Conservation (phyloP, 768 basidiomycete species). For the Tricholoma bakamatsutake region DNA sequence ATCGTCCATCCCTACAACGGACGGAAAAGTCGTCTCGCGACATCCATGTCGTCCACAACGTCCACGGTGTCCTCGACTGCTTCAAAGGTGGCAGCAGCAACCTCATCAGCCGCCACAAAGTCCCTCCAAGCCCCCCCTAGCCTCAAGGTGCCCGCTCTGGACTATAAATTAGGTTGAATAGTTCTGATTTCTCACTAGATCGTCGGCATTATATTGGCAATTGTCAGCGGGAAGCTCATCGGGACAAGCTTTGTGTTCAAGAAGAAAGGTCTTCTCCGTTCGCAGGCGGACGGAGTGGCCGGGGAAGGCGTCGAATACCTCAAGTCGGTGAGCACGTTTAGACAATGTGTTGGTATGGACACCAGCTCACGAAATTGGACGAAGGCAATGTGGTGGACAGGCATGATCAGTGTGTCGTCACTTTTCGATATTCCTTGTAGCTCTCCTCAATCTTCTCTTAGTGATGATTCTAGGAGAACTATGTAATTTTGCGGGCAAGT, state of each 20-base stretch:
- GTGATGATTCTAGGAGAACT: constrained; percentile 92
- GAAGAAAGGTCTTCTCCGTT: constrained; percentile 86
- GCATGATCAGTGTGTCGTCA: constrained; percentile 70
- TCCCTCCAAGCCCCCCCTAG: constrained; percentile 35
- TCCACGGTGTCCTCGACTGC: constrained; percentile 29
- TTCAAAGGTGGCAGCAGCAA: constrained; percentile 29
- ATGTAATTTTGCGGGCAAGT: constrained; percentile 78
- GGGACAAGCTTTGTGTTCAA: constrained; percentile 95
- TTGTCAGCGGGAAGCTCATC: constrained; percentile 81
- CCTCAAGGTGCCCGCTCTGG: constrained; percentile 40
- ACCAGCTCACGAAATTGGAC: constrained; percentile 6
- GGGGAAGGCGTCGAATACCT: constrained; percentile 93
- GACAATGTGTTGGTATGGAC: constrained; percentile 3
- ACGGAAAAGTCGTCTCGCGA: constrained; percentile 8
- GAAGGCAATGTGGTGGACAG: constrained; percentile 87
- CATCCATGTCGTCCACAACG: constrained; percentile 23
- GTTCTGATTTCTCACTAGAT: constrained; percentile 33
- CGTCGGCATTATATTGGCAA: constrained; percentile 72
- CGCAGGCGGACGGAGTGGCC: constrained; percentile 72
- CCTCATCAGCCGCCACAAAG: constrained; percentile 31
- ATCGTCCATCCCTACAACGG: not conserved
- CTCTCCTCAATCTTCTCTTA: constrained; percentile 19
- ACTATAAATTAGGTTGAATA: not conserved
- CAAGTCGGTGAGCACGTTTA: constrained; percentile 64
- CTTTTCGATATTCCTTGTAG: not conserved